Evolutionary conservation across 495 filamentous ascomycete species (phyloP), one percentile per base, ranked within the genome.

Genomic region (Filosporella fistucella): DNA sequence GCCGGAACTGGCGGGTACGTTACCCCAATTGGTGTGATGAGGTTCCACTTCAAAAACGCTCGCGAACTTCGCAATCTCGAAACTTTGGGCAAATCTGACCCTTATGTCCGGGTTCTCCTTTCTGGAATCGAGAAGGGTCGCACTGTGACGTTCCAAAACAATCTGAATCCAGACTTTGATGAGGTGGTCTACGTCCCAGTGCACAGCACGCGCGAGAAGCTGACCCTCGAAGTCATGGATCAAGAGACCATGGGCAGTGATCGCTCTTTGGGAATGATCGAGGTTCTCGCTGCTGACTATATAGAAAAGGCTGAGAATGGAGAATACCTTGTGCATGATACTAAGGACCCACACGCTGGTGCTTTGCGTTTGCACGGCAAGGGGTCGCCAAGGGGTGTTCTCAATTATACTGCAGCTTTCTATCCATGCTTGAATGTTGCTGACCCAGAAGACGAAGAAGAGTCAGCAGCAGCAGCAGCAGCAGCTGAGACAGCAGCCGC

Each of bases 161-260:
- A 96, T 58, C 80, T 99, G 16, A 88, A 95, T 57, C 93, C 93
- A 2, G 83, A 94, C 25, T 99, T 86, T 86, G 89, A 99, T 58
- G 94, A 99, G 63, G 79, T 97, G 11, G 75, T 95, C 35, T 99
- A 99, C 63, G 77, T 99, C 0, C 91, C 94, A 0, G 77, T 99
- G 46, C 94, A 97, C 63, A 86, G 82, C 10, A 45, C 73, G n/a
- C 82, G 85, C 25, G 94, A 97, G 63, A 91, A 83, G 54, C 63
- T 99, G 16, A 78, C 78, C 0, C 66, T 99, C 12, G 93, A 98
- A 64, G 89, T 96, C 50, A 97, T 99, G 93, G 93, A 99, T 55
- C 78, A 89, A 43, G 93, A 99, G 67, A 88, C 79, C 40, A 70
- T 95, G 47, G 85, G 85, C 48, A 88, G 85, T 57, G 93, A 99